A percentile compares a stretch with the other conserved stretches of the same genome.
These are phyloP conservation scores for Tetrahymena elliotti DNA, from an alignment of 73 alveolate genomes.

Conservation along the genomic window DNA sequence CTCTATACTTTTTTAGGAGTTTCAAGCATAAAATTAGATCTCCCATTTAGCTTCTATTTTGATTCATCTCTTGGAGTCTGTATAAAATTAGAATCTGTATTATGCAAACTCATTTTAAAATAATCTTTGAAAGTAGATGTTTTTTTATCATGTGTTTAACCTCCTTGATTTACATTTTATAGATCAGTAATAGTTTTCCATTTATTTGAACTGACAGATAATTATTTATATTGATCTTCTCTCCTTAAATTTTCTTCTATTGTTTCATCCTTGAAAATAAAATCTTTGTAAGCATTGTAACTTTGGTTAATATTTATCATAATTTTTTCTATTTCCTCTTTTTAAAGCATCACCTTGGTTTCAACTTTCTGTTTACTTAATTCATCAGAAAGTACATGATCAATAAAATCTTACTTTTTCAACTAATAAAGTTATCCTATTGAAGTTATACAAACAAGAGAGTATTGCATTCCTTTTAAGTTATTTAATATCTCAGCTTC, in stretches of 20 bases:
- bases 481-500: background rate
- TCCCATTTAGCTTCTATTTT: background rate
- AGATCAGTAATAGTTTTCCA: background rate
- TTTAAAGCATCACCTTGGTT: background rate
- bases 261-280: background rate
- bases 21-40: background rate
- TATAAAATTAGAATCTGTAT: background rate
- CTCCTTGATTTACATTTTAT: background rate
- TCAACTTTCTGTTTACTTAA: background rate
- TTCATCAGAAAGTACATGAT: background rate
- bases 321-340: background rate
- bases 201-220: background rate
- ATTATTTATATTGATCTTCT: background rate
- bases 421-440: background rate
- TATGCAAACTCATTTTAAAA: background rate
- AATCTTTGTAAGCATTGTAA: background rate
- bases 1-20: background rate
- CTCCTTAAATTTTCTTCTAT: background rate
- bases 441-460: background rate
- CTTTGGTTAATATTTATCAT: background rate
- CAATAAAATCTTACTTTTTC: background rate
- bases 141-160: background rate
- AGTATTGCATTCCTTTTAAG: background rate
- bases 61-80: background rate
- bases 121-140: background rate